Evolutionary conservation across 2,329 filamentous ascomycete species (phyloP).

Genomic region (Xylaria digitata): DNA sequence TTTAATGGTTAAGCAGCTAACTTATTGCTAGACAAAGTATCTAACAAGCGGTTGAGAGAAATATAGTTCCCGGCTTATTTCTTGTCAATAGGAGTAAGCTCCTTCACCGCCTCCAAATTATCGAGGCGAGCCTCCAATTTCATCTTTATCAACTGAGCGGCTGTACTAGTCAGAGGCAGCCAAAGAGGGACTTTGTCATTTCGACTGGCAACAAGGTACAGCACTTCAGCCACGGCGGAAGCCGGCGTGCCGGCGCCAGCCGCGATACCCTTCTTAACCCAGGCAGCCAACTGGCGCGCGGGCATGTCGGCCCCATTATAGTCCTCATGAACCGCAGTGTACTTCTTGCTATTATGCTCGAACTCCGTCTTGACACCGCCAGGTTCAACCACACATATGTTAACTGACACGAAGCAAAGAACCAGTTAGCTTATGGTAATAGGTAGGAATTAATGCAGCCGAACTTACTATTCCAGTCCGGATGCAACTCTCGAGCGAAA

Average conservation of each 20-base stretch:
- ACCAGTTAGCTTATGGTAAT: not conserved
- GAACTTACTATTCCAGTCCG: conserved; percentile 38
- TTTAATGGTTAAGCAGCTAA: not conserved
- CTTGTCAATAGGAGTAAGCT: conserved; percentile 30
- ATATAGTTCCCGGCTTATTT: not conserved
- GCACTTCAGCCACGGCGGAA: conserved; percentile 24
- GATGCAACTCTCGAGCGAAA: conserved; percentile 34
- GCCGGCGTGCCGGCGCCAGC: conserved; percentile 22
- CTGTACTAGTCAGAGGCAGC: conserved; percentile 30
- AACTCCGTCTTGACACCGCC: conserved; percentile 37
- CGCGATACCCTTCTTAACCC: conserved; percentile 30
- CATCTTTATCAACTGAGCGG: conserved; percentile 31
- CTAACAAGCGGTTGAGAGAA: not conserved
- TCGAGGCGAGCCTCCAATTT: conserved; percentile 33
- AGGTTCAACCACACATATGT: conserved; percentile 35
- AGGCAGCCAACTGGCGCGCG: conserved; percentile 28
- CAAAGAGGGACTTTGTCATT: conserved; percentile 30
- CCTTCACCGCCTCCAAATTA: conserved; percentile 33
- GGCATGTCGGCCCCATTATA: conserved; percentile 34
- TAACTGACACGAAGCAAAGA: conserved; percentile 20
- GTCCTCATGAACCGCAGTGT: conserved; percentile 23
- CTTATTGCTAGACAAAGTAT: not conserved
- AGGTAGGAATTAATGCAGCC: not conserved
- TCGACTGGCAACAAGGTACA: conserved; percentile 33
- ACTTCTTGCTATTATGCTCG: conserved; percentile 35